Evolutionary conservation across 495 filamentous ascomycete genomes (phyloP), one percentile per base, ranked within the genome.

Genomic region (Podospora pseudocomata): DNA sequence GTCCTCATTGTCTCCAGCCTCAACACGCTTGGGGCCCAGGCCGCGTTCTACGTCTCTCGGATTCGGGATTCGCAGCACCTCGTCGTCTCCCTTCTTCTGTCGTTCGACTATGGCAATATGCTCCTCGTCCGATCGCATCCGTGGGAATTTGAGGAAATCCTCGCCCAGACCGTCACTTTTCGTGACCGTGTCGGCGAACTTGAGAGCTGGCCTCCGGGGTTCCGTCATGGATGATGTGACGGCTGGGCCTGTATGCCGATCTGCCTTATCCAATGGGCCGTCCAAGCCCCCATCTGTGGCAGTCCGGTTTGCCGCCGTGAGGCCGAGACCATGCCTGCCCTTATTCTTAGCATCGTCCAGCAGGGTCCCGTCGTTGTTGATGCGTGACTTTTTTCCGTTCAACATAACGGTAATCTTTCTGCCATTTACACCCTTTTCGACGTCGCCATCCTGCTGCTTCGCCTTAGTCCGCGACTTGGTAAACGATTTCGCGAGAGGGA

Each of bases 21-120:
- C 81, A 18, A 94, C 77, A 5, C 84, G 80, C 69, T 89, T 76
- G 0, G 93, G 93, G 4, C 88, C 80, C 23, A 90, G 84, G 28
- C 94, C 94, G 26, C 85, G 86, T 67, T 97, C 94, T 66, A 90
- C 92, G 70, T 96, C 94, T 72, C 92, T 83, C 2, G 93, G 94
- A 57, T 92, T 92, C 0, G 94, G 94, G 67, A 97, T 97, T 23
- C 92, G 89, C 30, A 97, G 77, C 0, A 91, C 87, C 16, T 86
- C 85, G 71, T 90, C 89, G 66, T 89, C 90, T 4, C 82, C 81
- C 63, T 90, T 89, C n/a, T 92, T 85, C 73, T 96, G 93, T 20
- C 91, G 89, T 76, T 96, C 89, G 19, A 96, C 76, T 73, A 97
- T 92, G 3, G 90, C 91, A 69, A 97, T 94, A 73, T 94, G 90